Conservation (phyloP, 1,284 basidiomycete species). For the Trichosporon inkin region DNA sequence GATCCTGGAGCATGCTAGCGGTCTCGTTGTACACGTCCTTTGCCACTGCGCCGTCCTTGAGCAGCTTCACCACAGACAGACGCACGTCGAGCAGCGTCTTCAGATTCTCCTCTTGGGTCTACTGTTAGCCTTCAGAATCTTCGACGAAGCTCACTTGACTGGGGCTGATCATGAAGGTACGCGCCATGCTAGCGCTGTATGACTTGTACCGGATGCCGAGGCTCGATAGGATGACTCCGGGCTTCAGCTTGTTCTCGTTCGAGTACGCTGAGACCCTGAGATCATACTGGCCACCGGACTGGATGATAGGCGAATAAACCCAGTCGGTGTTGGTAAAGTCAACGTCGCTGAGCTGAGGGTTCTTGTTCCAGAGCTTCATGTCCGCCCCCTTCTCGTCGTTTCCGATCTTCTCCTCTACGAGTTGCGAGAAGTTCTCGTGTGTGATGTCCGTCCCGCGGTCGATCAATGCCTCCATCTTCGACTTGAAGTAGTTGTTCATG, state of each 20-base stretch:
- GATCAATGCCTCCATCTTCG: slow-evolving; percentile 83
- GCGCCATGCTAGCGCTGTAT: slow-evolving; percentile 85
- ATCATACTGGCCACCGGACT: slow-evolving; percentile 89
- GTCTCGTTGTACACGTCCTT: slow-evolving; percentile 79
- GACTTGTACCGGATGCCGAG: slow-evolving; percentile 89
- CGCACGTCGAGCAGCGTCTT: slow-evolving; percentile 74
- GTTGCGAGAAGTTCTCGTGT: slow-evolving; percentile 72
- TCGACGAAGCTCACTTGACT: slow-evolving; percentile 59
- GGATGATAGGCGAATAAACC: slow-evolving; percentile 91
- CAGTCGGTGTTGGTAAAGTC: slow-evolving; percentile 87
- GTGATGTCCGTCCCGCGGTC: slow-evolving; percentile 86
- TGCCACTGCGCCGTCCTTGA: slow-evolving; percentile 74
- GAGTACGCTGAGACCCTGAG: slow-evolving; percentile 82
- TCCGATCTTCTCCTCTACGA: slow-evolving; percentile 71
- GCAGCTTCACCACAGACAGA: slow-evolving; percentile 65
- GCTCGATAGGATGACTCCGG: slow-evolving; percentile 82
- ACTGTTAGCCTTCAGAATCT: not conserved
- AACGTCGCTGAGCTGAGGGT: slow-evolving; percentile 65
- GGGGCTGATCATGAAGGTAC: slow-evolving; percentile 93
- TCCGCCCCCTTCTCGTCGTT: slow-evolving; percentile 80
- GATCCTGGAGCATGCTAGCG: slow-evolving; percentile 66
- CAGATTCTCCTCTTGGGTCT: slow-evolving; percentile 85
- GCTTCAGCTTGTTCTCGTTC: slow-evolving; percentile 75
- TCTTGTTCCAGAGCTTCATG: slow-evolving; percentile 83
- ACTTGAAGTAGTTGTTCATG: slow-evolving; percentile 77